Evolutionary conservation across 2,329 filamentous ascomycete genomes (phyloP), one percentile per base, ranked within the genome.

Genomic region (Fusarium anthophilum): DNA sequence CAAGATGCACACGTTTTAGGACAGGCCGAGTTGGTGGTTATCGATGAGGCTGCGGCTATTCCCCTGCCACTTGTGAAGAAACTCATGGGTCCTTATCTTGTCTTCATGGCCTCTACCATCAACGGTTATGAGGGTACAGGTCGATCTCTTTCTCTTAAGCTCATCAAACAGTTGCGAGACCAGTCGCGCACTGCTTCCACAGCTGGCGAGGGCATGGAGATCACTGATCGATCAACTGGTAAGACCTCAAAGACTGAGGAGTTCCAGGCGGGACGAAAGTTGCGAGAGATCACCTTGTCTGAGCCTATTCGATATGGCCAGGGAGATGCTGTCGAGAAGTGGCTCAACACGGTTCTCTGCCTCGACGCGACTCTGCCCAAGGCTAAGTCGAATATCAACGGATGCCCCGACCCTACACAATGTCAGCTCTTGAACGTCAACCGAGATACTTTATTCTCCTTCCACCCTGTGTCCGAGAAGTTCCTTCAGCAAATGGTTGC

Each of bases 41-140:
- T 99, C 73, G 96, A 99, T 83, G 96, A 99, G 83, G 96, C 96
- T 22, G 96, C 96, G 18, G 97, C 97, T 4, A 99, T 99, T 72
- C 96, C 97, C 18, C 84, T 99, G 17, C 96, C 96, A 2, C 86
- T 98, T 6, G 96, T 99, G 13, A 90, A 93, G 77, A 98, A 98
- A 84, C 87, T 99, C 45, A 95, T 99, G 90, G 96, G 96, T 0
- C 96, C 96, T 20, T 99, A 99, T 82, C 87, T 99, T 43, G 95
- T 98, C 14, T 99, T 99, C 84, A 98, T 99, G 96, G 95, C 97
- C 2, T 99, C 96, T 2, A 99, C 96, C 4, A 98, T 99, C 85
- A 98, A 98, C 80, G 96, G 96, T 66, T 99, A 99, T 81, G 96
- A 99, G 85, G 96, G 96, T 64, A 99, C 96, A 12, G 96, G 96